Base-by-base conservation (phyloP, 202 grass and related monocot species). In the Setaria viridis region DNA sequence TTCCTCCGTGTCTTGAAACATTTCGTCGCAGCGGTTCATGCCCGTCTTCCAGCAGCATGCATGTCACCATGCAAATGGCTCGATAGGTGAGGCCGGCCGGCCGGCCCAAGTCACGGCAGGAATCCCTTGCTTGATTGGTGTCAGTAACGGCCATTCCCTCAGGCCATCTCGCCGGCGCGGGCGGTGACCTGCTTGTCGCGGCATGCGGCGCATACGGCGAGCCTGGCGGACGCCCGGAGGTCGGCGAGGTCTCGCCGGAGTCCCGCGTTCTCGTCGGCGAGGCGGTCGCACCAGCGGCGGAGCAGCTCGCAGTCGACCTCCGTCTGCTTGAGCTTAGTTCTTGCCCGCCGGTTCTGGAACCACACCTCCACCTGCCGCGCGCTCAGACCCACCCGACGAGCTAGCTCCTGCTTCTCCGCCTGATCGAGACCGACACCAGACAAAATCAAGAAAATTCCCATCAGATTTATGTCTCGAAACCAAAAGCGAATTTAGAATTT, bases 311-410 rank as follows among this genome's bases (percentile, higher is more conserved):
- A 94, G 78, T 90, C 89, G 21, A 91, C 25, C 81, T 94, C 89
- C 48, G 85, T 92, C 79, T 94, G 87, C 87, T 92, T 94, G 14
- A 92, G 79, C 89, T 91, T 94, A 5, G 89, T 90, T 57, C 92
- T 15, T 0, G 93, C 91, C 45, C 93, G 77, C 68, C 93, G 67
- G 69, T 95, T 95, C 84, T 95, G 93, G 72, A 95, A 93, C 93
- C 91, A 95, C 39, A 95, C 93, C 81, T 95, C 91, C 62, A 95
- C 91, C 82, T 95, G 93, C 49, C 93, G 69, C 37, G 93, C 39
- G 54, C 82, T 93, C 57, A 95, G 82, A 42, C 80, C 84, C 5
- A 88, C 54, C 3, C 79, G 67, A 81, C 88, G 41, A 0, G 89
- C 77, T 35, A 95, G 76, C 15, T 87, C 90, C 0, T 85, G 86